Evolutionary conservation across 345 rosid species (phyloP), one percentile per base, ranked within the genome.

Genomic region (Hibiscus syriacus): DNA sequence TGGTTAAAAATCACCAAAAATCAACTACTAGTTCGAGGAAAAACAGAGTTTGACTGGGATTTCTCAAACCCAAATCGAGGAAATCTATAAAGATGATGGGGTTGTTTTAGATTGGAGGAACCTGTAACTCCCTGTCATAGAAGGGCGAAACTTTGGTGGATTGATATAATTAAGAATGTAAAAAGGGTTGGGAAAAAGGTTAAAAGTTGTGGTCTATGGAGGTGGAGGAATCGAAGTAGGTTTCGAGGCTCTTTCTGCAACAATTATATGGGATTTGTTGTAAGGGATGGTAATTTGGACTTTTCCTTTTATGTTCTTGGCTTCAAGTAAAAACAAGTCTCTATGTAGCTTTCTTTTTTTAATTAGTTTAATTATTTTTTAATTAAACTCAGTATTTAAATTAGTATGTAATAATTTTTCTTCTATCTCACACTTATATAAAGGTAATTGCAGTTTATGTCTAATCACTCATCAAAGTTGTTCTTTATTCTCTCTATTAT

Each of bases 31-130:
- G n/a, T n/a, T n/a, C n/a, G n/a, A n/a, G n/a, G n/a, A 52, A 43
- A 72, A 67, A 12, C 25, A 10, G 70, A 60, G 67, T 66, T 74
- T 74, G 79, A 74, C 77, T 22, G 73, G 13, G 69, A 74, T 29
- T 68, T 19, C 8, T 16, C 10, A 46, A 46, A 46, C 16, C 52
- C 52, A 46, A n/a, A 54, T 17, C 17, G 8, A 50, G 19, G 29
- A 30, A 64, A 64, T 30, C 5, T 49, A 20, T 5, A 12, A 54
- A 53, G 48, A 13, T 23, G 72, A 32, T 41, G 72, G 43, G 46
- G 26, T 67, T 48, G 39, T 14, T n/a, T 43, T 64, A 25, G 55
- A 48, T 54, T 55, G 9, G 55, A 36, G 32, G 19, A 39, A 20
- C 2, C 19, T 41, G 23, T 41, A 49, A n/a, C 45, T 55, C 55